Evolutionary conservation across 805 yeast genomes (phyloP), one percentile per base, ranked within the genome.

Genomic region (Candida orba): DNA sequence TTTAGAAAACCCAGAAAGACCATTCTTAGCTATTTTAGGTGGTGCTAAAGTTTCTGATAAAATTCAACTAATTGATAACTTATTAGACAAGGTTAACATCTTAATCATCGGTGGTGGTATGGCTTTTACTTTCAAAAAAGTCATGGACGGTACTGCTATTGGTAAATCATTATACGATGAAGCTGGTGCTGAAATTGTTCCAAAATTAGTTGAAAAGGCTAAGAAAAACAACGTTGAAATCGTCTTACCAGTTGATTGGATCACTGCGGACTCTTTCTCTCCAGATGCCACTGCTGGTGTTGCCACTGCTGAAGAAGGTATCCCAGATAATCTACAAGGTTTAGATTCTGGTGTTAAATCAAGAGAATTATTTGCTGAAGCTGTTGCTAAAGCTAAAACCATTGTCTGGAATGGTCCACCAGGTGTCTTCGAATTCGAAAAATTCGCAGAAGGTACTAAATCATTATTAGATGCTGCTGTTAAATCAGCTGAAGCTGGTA

Each of bases 361-460:
- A 50, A 75, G 79, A 62, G 76, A 80, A 69, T 76, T 84, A 57
- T 93, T 85, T 66, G 78, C 82, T 55, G 81, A 73, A 54, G 82
- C 96, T 53, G 87, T 93, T 59, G 84, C 84, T 54, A 76, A 83
- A 71, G 95, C 99, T 58, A 89, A 91, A 81, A 93, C 99, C 62
- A 91, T 93, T 62, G 93, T 93, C 66, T 93, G 99, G 99, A 93
- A 93, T 77, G 99, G 99, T 68, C 99, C 99, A 54, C 97, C 99
- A 71, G 99, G 99, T 78, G 99, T 93, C 59, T 93, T 93, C 68
- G 99, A 93, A 76, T 93, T 93, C 64, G 96, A 87, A 57, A 77
- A 76, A 62, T 93, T 93, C 66, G 84, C 96, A 57, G 70, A 70
- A 48, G 98, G 98, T 72, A 91, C 98, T 65, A 86, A 90, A 74